Percentiles rank a stretch among this genome's conserved stretches.
These are phyloP conservation scores for Suillus paluster DNA, from an alignment of 768 basidiomycete genomes.

Conservation along the genomic window DNA sequence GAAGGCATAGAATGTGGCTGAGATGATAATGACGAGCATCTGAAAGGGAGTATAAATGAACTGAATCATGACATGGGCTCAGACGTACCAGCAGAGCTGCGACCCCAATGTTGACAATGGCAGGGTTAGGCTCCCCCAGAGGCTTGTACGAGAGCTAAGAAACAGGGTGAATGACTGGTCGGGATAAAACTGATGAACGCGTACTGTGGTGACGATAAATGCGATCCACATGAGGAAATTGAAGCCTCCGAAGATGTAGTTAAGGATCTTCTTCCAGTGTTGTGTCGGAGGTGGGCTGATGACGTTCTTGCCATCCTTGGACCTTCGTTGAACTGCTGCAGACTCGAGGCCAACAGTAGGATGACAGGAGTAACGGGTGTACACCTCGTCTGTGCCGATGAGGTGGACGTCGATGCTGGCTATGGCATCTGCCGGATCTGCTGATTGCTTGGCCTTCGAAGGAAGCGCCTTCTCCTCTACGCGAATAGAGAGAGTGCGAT, in stretches of 20 bases:
- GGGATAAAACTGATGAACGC: constrained; percentile 16
- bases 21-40: constrained; percentile 47
- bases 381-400: constrained; percentile 45
- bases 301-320: constrained; percentile 48
- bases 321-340: constrained; percentile 45
- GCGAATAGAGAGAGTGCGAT: constrained; percentile 51
- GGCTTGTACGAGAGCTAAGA: constrained; percentile 56
- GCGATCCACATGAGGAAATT: constrained; percentile 61
- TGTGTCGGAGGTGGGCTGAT: constrained; percentile 53
- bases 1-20: constrained; percentile 51
- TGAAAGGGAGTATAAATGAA: constrained; percentile 27
- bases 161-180: constrained; percentile 2
- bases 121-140: constrained; percentile 46
- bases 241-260: constrained; percentile 62
- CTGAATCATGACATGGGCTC: constrained; percentile 6
- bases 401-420: constrained; percentile 54
- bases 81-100: constrained; percentile 51
- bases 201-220: constrained; percentile 50
- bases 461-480: constrained; percentile 36
- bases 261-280: constrained; percentile 52
- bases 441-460: constrained; percentile 20
- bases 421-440: constrained; percentile 44
- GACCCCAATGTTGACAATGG: constrained; percentile 52
- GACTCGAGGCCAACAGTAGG: constrained; percentile 51
- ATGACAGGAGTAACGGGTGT: constrained; percentile 47